Base-by-base conservation (phyloP, 2,329 filamentous ascomycete species). In the Colletotrichum noveboracense region DNA sequence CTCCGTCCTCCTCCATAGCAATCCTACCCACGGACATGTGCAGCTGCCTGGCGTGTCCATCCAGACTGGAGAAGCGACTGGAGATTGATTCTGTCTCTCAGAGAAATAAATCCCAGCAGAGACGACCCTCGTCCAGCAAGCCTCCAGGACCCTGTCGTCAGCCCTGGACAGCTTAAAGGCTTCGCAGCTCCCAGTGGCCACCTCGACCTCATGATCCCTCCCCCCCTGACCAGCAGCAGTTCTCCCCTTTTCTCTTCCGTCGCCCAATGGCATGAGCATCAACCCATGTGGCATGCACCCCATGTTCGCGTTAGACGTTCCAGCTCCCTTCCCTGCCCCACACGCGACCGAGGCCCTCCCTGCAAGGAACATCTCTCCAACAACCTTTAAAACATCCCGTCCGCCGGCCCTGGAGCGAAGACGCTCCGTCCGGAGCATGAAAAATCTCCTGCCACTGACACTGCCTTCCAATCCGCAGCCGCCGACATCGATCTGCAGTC, bases 391-490 rank as follows among this genome's bases (percentile, higher is more conserved):
- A 78, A 75, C 71, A 69, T 66, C 61, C 48, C 60, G 58, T 67
- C 68, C 77, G 65, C 77, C 79, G 24, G 77, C 77, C 34, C 69
- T 78, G 36, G 75, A 76, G 52, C 81, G 79, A 74, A 79, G 81
- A 78, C 81, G 83, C 68, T 85, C 84, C 52, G 85, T 86, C 30
- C 82, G 82, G 62, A 85, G 82, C 74, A 87, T 86, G 85, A 86
- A 81, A 70, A 82, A 78, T 34, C 78, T 86, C 64, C 80, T 86
- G 77, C 84, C 84, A 38, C 81, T 87, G 73, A 79, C 84, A 64
- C 78, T 86, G 16, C 82, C 83, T 34, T 76, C 79, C 68, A 75
- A 74, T 66, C 67, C 75, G 52, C 64, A 38, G 65, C 71, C 43
- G 43, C 43, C 48, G 70, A 58, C 58, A 52, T 36, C 58, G 60